A percentile compares a stretch with the other conserved stretches of the same genome.
phyloP scores from a whole-genome alignment of 1,139 yeast genomes.

The Kodamaea plutei region DNA sequence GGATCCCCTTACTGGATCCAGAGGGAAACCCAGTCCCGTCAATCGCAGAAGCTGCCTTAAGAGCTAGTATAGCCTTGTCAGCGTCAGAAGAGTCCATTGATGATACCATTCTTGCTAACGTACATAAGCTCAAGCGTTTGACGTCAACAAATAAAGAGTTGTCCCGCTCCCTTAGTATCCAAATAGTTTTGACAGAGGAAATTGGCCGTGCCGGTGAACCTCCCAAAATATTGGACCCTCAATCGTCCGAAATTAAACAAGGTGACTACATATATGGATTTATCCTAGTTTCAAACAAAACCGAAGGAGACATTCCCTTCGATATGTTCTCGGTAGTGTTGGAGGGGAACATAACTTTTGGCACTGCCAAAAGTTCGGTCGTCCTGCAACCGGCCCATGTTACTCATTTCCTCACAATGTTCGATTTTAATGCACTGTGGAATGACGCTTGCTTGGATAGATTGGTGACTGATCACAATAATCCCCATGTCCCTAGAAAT shows the following conservation, averaged over 20 bases:
- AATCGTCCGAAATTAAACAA: slow-evolving; percentile 30
- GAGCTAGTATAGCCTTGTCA: slow-evolving; percentile 7
- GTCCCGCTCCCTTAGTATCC: slow-evolving; percentile 25
- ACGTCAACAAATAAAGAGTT: slow-evolving; percentile 27
- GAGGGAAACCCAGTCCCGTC: background rate
- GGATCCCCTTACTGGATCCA: slow-evolving; percentile 1
- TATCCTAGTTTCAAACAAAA: slow-evolving; percentile 32
- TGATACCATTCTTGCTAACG: slow-evolving; percentile 33
- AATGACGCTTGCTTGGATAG: slow-evolving; percentile 35
- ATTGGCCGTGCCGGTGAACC: slow-evolving; percentile 29
- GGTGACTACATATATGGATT: slow-evolving; percentile 40
- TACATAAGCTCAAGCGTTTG: slow-evolving; percentile 32
- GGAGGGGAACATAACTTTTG: slow-evolving; percentile 31
- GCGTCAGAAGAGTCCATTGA: slow-evolving; percentile 14
- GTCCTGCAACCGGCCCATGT: slow-evolving; percentile 16
- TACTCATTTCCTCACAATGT: slow-evolving; percentile 33
- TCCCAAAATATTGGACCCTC: slow-evolving; percentile 29
- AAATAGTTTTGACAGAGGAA: slow-evolving; percentile 28
- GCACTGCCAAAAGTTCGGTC: slow-evolving; percentile 16
- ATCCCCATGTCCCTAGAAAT: slow-evolving; percentile 21
- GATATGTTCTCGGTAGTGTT: slow-evolving; percentile 40
- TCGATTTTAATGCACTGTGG: slow-evolving; percentile 43
- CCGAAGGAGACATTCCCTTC: slow-evolving; percentile 28
- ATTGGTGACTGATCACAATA: slow-evolving; percentile 23
- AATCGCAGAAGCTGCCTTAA: slow-evolving; percentile 2